Base-by-base conservation (phyloP, 1,284 basidiomycete species). In the Butyriboletus appendiculatus region DNA sequence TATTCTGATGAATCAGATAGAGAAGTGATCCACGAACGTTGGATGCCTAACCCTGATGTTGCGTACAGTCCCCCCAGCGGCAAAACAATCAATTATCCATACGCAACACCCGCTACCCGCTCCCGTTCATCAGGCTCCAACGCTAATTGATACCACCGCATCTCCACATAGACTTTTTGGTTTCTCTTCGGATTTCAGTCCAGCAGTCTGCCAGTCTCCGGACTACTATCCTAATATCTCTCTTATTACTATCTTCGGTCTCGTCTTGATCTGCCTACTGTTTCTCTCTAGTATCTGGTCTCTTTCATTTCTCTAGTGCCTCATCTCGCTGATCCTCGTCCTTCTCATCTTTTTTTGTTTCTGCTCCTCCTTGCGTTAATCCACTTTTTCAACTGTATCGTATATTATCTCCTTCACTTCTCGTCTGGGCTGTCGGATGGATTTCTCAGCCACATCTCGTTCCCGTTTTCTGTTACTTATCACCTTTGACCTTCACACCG, bases 1-100 rank as follows among this genome's bases (percentile, higher is more conserved):
- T 71, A 78, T 52, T 80, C 80, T 39, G 81, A 82, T 59, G 81
- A 84, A 69, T 81, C 67, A 48, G 69, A 69, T 44, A 66, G 70
- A 57, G 70, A 74, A 52, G 63, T 69, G 63, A 71, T 79, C 37
- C 80, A 78, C 48, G 76, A 82, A 61, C 73, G 77, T 37, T 82
- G 81, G 81, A 72, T 81, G 48, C 81, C 80, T 5, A 74, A 76
- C 15, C 64, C 66, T 24, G 48, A 65, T 24, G 41, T 68, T 50
- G 70, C 70, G 38, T 67, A 69, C 47, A 72, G 67, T 20, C 67
- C 67, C 14, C 67, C 69, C 24, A 65, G 46, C 9, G 58, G 70
- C 28, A 69, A 70, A 44, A 16, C 56, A 2, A 37, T 71, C 24
- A 63, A 68, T 39, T 70, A 70, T 35, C 61, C 70, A 4, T 70